phyloP scores from a whole-genome alignment of 139 green algal genomes.

The Tetraselmis striata region DNA sequence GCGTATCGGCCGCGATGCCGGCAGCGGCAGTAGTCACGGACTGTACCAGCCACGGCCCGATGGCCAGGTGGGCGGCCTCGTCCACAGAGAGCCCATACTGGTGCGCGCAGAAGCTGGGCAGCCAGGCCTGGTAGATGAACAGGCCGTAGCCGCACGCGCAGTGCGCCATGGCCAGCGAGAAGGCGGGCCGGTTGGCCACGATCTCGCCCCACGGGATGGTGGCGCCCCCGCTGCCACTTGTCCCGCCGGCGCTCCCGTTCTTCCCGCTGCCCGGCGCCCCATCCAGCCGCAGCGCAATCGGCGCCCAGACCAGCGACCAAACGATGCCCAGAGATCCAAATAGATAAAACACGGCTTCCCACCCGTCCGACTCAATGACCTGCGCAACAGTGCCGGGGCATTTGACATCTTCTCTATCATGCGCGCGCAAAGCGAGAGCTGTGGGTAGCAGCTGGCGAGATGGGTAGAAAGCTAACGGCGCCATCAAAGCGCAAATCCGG shows the following conservation, averaged over 20 bases:
- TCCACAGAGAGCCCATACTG: constrained; percentile 4
- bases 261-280: neutral
- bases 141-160: constrained; percentile 21
- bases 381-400: too few species aligned
- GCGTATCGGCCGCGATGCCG: neutral
- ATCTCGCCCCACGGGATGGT: constrained; percentile 42
- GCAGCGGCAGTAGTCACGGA: neutral
- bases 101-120: constrained; percentile 7
- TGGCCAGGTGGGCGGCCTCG: neutral
- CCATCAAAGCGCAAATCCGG: too few species aligned
- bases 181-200: constrained; percentile 38
- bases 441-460: too few species aligned
- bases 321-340: constrained; percentile 56
- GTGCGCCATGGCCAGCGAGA: constrained; percentile 41
- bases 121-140: constrained; percentile 15
- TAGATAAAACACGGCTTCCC: constrained; percentile 52
- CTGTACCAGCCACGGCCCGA: constrained; percentile 6
- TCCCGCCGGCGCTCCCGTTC: constrained; percentile 3
- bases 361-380: constrained; percentile 48
- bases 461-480: too few species aligned
- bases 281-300: constrained; percentile 14
- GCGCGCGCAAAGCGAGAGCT: too few species aligned
- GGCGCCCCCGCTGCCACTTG: constrained; percentile 3
- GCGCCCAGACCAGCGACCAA: constrained; percentile 50
- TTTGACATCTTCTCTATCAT: too few species aligned